phyloP scores from a whole-genome alignment of 768 basidiomycete genomes.

The Tylopilus plumbeoviolaceoides region DNA sequence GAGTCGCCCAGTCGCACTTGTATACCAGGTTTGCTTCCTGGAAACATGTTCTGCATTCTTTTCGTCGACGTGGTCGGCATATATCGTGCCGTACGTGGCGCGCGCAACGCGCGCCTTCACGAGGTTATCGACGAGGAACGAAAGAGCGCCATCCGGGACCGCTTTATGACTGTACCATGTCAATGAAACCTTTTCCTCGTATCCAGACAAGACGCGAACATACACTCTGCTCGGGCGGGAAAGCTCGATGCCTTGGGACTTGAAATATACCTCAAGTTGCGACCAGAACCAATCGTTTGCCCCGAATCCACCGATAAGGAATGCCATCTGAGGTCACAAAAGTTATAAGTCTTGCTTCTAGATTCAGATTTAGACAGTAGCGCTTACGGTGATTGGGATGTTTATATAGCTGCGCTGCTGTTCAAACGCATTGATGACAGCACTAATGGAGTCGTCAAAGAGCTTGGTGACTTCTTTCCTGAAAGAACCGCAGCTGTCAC shows the following conservation, averaged over 20 bases:
- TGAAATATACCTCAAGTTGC: conserved; percentile 34
- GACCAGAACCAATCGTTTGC: conserved; percentile 43
- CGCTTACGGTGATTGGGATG: conserved; percentile 28
- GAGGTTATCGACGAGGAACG: conserved; percentile 38
- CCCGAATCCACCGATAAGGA: conserved; percentile 51
- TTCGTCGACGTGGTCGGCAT: neutral
- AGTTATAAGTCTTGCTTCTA: neutral
- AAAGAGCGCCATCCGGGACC: conserved; percentile 46
- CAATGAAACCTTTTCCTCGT: neutral
- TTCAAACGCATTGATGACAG: conserved; percentile 30
- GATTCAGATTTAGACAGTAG: neutral
- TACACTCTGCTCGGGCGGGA: conserved; percentile 44
- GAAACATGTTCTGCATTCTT: conserved; percentile 6
- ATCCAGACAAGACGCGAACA: conserved; percentile 28
- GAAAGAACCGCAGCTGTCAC: neutral
- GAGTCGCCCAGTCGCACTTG: neutral
- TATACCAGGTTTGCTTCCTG: conserved; percentile 7
- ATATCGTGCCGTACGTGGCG: conserved; percentile 56
- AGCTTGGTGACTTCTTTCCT: conserved; percentile 36
- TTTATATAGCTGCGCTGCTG: conserved; percentile 20
- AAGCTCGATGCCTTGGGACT: conserved; percentile 35
- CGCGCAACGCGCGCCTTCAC: conserved; percentile 43
- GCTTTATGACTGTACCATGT: conserved; percentile 33
- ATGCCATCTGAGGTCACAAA: conserved; percentile 18
- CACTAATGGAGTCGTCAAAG: conserved; percentile 39